Evolutionary conservation across 768 basidiomycete genomes (phyloP).

Genomic region (Xanthoconium purpureum): DNA sequence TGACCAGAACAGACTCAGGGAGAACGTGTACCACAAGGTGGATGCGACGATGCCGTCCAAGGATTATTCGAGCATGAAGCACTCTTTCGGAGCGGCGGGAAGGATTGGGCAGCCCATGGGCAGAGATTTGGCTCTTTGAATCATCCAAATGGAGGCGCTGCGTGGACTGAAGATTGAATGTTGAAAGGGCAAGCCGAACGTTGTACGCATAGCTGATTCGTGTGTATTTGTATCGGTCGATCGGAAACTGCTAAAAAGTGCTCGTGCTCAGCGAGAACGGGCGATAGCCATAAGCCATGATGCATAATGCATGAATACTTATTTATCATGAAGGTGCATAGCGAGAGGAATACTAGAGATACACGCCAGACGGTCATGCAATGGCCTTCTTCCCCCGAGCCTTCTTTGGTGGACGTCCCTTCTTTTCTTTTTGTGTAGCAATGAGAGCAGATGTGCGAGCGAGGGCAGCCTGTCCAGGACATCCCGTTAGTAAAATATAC

Average conservation of each 20-base stretch:
- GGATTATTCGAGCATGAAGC: conserved; percentile 33
- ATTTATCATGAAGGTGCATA: conserved; percentile 23
- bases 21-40: conserved; percentile 44
- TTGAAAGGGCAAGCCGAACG: neutral
- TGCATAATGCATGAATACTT: conserved; percentile 5
- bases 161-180: neutral
- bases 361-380: conserved; percentile 24
- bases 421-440: conserved; percentile 69
- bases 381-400: conserved; percentile 62
- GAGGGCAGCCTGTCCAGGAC: conserved; percentile 56
- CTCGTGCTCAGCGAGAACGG: neutral
- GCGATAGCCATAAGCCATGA: neutral
- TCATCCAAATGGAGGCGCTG: neutral
- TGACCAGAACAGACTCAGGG: conserved; percentile 46
- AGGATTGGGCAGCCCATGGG: conserved; percentile 60
- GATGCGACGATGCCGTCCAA: conserved; percentile 50
- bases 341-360: conserved; percentile 20
- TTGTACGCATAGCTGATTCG: conserved; percentile 8
- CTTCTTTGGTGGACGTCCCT: conserved; percentile 65
- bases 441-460: conserved; percentile 74
- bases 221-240: conserved; percentile 22
- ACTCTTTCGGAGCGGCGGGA: conserved; percentile 42
- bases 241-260: conserved; percentile 2
- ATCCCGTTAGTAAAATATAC: conserved; percentile 33
- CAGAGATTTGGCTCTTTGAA: conserved; percentile 37